Conservation (phyloP, 257 asterid genomes). For the Rhazya stricta region DNA sequence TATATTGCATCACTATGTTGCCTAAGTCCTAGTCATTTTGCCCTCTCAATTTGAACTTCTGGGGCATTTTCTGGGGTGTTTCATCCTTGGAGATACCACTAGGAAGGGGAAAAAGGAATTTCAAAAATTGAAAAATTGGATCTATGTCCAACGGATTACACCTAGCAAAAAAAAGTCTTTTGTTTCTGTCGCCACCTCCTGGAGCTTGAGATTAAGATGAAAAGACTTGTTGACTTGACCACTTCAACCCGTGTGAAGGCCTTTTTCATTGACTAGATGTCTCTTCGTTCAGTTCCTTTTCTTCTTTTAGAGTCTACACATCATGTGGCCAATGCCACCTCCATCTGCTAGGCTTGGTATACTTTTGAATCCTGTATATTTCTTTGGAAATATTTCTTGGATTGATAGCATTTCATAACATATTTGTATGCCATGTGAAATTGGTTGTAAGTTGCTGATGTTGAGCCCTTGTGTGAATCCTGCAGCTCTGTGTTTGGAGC, state of each 20-base stretch:
- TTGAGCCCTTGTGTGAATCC: background rate
- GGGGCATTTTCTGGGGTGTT: background rate
- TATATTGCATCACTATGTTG: too few species aligned
- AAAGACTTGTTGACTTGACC: background rate
- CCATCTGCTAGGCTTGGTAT: too few species aligned
- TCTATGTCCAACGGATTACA: too few species aligned
- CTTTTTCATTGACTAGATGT: background rate
- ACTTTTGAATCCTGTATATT: too few species aligned
- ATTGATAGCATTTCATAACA: background rate
- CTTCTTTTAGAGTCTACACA: background rate
- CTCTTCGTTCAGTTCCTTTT: background rate
- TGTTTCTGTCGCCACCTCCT: background rate
- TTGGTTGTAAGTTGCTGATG: conserved; percentile 1
- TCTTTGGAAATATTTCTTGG: background rate
- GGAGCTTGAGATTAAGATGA: background rate
- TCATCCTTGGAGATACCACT: background rate
- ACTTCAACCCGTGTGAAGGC: background rate
- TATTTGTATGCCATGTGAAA: background rate
- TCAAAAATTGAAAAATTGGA: too few species aligned
- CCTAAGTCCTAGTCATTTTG: background rate
- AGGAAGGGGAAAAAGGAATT: too few species aligned
- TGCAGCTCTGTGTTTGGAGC: conserved; percentile 92
- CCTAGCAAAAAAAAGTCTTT: too few species aligned
- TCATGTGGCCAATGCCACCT: background rate
- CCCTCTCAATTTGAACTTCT: too few species aligned